phyloP scores from a whole-genome alignment of 1,284 basidiomycete genomes.

The Ustilago bromivora region DNA sequence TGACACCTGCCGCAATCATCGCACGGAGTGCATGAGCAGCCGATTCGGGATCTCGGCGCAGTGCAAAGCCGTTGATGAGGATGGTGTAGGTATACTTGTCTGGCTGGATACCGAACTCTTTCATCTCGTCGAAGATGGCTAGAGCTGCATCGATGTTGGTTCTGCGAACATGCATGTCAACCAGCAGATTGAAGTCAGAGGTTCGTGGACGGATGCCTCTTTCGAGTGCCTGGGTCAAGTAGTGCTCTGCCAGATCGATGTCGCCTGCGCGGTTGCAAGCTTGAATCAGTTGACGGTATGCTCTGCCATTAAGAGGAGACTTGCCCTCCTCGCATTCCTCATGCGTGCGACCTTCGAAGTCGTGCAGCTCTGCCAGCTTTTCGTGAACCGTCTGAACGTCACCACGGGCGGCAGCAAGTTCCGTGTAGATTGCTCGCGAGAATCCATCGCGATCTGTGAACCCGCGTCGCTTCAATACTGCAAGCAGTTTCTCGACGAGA shows the following conservation, averaged over 20 bases:
- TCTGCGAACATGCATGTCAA: conserved; percentile 40
- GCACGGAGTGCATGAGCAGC: conserved; percentile 79
- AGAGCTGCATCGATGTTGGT: conserved; percentile 71
- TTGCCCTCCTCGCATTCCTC: conserved; percentile 17
- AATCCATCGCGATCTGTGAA: conserved; percentile 10
- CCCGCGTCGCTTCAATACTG: conserved; percentile 9
- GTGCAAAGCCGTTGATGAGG: conserved; percentile 79
- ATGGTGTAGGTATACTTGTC: conserved; percentile 74
- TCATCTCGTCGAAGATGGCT: conserved; percentile 77
- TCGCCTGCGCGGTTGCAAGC: conserved; percentile 36
- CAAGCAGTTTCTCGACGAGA: conserved; percentile 10
- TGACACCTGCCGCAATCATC: conserved; percentile 70
- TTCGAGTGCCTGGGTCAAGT: conserved; percentile 25
- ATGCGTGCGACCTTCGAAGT: conserved; percentile 22
- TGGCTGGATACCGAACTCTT: conserved; percentile 73
- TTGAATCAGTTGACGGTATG: conserved; percentile 27
- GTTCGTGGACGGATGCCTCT: conserved; percentile 19
- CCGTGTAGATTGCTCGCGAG: not conserved
- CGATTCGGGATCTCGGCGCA: conserved; percentile 76
- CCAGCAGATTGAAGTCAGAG: conserved; percentile 38
- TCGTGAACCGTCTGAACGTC: conserved; percentile 29
- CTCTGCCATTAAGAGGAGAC: conserved; percentile 16
- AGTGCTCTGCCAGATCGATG: conserved; percentile 35
- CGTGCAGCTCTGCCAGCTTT: conserved; percentile 19
- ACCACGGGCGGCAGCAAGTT: conserved; percentile 35